Base-by-base conservation (phyloP, 495 filamentous ascomycete genomes). In the Friedmanniomyces simplex region DNA sequence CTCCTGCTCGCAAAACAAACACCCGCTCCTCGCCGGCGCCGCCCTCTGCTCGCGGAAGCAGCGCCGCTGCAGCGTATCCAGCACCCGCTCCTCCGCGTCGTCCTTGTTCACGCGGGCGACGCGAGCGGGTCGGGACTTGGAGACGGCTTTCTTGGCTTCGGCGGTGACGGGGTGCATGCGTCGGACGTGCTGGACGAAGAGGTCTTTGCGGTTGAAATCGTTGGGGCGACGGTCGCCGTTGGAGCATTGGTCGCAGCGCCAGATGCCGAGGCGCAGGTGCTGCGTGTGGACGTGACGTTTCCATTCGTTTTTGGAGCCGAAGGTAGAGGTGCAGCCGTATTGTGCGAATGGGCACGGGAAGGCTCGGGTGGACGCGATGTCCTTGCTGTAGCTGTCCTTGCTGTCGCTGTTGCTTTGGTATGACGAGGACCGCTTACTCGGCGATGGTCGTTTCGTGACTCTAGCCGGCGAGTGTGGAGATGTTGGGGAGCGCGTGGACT, bases 241-340 rank as follows among this genome's bases (percentile, higher is more conserved):
- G 10, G 71, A 67, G 39, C 77, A 79, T 24, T 88, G 74, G 54
- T 87, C 79, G 72, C 91, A 97, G 61, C 85, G 78, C 79, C 85
- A 97, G 73, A 86, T 88, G 48, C 82, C 74, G 11, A 89, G 76
- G 50, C 83, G 79, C 34, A 96, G 74, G 67, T 97, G 91, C 67
- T 95, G 86, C 1, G 86, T 85, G 30, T 72, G 72, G 62, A 94
- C 82, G 68, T 97, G 91, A 0, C 91, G 83, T 69, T 96, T 94
- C 91, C 91, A 97, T 68, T 98, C 93, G 64, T 95, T 96, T 69
- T 96, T 96, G 36, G 87, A 90, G 11, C 82, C 83, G 66, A 98
- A 96, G 0, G 82, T 89, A 62, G 86, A 89, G 7, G 68, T 68
- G 68, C 93, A 98, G n/a, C 84, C 87, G 57, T 91, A 94, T 53